Conservation (phyloP, 2,329 filamentous ascomycete species). For the Geoglossum cookeanum region DNA sequence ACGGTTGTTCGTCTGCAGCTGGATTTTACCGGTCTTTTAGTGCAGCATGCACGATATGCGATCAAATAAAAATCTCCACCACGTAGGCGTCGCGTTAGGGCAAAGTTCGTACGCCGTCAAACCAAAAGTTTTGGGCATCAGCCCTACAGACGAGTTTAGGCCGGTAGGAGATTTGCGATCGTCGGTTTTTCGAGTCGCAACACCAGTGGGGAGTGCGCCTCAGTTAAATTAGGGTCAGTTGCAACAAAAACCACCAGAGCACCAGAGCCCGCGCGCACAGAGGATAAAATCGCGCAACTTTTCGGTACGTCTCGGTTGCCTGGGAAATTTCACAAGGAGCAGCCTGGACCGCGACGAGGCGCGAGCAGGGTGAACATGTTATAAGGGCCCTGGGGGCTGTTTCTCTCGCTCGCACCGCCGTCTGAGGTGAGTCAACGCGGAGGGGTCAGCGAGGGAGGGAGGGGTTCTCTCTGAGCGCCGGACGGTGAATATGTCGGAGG, state of each 20-base stretch:
- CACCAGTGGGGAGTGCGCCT: not conserved
- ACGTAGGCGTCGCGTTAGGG: not conserved
- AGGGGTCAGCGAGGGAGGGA: not conserved
- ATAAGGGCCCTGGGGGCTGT: not conserved
- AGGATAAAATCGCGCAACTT: conserved; percentile 2
- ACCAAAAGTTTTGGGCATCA: conserved; percentile 1
- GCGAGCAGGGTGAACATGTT: conserved; percentile 1
- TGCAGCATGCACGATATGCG: conserved; percentile 3
- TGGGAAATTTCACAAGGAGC: conserved; percentile 1
- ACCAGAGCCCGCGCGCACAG: too few relatives aligned
- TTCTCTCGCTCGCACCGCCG: not conserved
- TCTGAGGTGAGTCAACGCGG: conserved; percentile 1
- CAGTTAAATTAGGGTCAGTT: not conserved
- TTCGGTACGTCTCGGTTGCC: conserved; percentile 1
- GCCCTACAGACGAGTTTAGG: not conserved
- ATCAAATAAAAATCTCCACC: conserved; percentile 3
- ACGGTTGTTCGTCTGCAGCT: not conserved
- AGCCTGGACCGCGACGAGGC: not conserved
- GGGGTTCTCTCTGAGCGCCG: not conserved
- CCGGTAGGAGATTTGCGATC: not conserved
- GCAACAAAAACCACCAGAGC: not conserved
- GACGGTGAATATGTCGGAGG: not conserved
- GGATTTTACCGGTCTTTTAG: conserved; percentile 1
- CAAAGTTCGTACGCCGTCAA: conserved; percentile 2
- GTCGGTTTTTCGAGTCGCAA: not conserved